Conservation (phyloP, 2,329 filamentous ascomycete species). For the Exophiala xenobiotica region DNA sequence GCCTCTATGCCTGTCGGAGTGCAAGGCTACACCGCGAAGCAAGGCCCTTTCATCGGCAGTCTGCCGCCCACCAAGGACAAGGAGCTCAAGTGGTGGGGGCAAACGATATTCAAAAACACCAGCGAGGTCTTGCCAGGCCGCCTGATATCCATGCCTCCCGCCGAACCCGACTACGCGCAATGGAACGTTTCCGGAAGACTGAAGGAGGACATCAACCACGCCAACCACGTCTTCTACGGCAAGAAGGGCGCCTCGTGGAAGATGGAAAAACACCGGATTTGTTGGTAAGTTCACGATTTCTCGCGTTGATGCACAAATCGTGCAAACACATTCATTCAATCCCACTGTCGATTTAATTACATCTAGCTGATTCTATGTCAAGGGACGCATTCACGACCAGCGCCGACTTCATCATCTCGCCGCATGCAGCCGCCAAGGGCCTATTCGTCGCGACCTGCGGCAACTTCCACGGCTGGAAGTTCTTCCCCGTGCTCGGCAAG, state of each 20-base stretch:
- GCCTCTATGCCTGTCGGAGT: slow-evolving; percentile 47
- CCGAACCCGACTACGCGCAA: slow-evolving; percentile 58
- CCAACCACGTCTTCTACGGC: slow-evolving; percentile 60
- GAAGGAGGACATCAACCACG: slow-evolving; percentile 59
- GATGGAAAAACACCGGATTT: slow-evolving; percentile 63
- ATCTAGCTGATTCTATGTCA: slow-evolving; percentile 10
- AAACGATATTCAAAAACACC: slow-evolving; percentile 60
- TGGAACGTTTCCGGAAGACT: slow-evolving; percentile 60
- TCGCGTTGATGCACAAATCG: too few species aligned
- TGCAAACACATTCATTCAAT: too few species aligned
- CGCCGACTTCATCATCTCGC: slow-evolving; percentile 52
- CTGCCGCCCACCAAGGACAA: slow-evolving; percentile 52
- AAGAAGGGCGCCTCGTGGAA: slow-evolving; percentile 56
- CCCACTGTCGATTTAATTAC: too few species aligned
- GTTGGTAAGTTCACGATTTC: slow-evolving; percentile 67
- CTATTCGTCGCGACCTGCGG: slow-evolving; percentile 44
- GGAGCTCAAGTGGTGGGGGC: slow-evolving; percentile 59
- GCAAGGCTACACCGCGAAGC: slow-evolving; percentile 44
- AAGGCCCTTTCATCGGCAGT: slow-evolving; percentile 58
- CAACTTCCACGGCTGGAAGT: slow-evolving; percentile 54
- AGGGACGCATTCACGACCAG: slow-evolving; percentile 67
- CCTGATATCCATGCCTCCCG: slow-evolving; percentile 58
- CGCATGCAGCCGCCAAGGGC: slow-evolving; percentile 42
- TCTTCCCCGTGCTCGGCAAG: slow-evolving; percentile 54
- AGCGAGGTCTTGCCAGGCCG: slow-evolving; percentile 54